These are phyloP conservation scores for Boechera divaricarpa DNA, from an alignment of 345 rosid genomes.

Conservation along the genomic window DNA sequence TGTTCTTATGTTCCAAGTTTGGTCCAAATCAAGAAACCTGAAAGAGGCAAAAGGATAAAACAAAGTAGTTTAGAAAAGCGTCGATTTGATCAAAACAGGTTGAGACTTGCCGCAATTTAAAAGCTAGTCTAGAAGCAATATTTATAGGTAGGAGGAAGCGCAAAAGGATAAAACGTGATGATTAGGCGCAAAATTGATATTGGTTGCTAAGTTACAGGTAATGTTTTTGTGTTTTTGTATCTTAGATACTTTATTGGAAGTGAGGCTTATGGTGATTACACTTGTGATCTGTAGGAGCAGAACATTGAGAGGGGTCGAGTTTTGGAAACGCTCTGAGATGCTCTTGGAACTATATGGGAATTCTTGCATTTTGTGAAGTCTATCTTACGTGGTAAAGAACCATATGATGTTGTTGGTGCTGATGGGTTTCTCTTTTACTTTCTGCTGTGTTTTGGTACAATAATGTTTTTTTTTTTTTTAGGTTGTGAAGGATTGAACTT, in stretches of 20 bases:
- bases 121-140: too few species aligned
- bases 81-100: neutral
- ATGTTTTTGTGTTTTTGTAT: neutral
- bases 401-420: neutral
- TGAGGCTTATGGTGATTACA: slow-evolving; percentile 10
- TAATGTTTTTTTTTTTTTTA: neutral
- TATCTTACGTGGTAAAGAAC: too few species aligned
- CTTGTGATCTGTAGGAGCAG: slow-evolving; percentile 26
- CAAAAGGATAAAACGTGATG: too few species aligned
- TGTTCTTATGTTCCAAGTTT: neutral
- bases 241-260: neutral
- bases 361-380: too few species aligned
- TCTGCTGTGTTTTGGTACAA: neutral
- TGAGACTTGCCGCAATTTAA: neutral
- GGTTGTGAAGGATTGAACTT: neutral
- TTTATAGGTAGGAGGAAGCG: neutral
- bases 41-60: neutral
- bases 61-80: neutral
- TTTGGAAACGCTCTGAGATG: too few species aligned
- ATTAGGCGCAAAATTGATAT: neutral
- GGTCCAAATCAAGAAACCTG: neutral
- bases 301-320: too few species aligned
- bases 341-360: too few species aligned
- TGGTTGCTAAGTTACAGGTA: slow-evolving; percentile 39
- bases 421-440: neutral